Conservation (phyloP, 495 filamentous ascomycete species). For the Penicillium mononematosum region DNA sequence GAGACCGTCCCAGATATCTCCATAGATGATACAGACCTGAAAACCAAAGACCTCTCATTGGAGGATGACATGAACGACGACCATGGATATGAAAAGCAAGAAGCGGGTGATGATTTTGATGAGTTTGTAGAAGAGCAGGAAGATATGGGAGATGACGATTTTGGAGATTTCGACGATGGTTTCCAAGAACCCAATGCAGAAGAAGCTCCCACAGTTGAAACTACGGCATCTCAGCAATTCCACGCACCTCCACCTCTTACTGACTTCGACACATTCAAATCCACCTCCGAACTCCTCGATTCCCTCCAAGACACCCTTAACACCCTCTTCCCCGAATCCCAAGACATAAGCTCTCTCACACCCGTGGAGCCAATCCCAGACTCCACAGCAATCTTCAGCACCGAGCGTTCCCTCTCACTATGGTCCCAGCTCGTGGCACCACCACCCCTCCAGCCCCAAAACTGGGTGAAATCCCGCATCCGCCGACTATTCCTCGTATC, state of each 20-base stretch:
- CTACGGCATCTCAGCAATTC: conserved; percentile 37
- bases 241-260: conserved; percentile 62
- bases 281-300: conserved; percentile 46
- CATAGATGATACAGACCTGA: conserved; percentile 37
- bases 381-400: conserved; percentile 50
- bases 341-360: conserved; percentile 42
- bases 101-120: conserved; percentile 80
- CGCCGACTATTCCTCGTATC: conserved; percentile 94
- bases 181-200: conserved; percentile 65
- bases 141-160: conserved; percentile 65
- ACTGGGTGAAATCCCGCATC: conserved; percentile 97
- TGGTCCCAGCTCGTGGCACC: conserved; percentile 97
- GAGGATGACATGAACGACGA: conserved; percentile 32
- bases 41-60: conserved; percentile 22
- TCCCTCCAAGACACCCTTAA: conserved; percentile 53
- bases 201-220: conserved; percentile 24
- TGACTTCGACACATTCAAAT: conserved; percentile 64
- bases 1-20: conserved; percentile 45
- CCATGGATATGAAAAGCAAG: conserved; percentile 33
- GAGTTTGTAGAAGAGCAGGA: conserved; percentile 86
- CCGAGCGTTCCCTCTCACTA: conserved; percentile 74
- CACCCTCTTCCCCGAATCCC: conserved; percentile 52
- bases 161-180: conserved; percentile 88
- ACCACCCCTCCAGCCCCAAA: conserved; percentile 89
- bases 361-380: conserved; percentile 45